Conservation (phyloP, 768 basidiomycete species). For the Podaxis sp. region DNA sequence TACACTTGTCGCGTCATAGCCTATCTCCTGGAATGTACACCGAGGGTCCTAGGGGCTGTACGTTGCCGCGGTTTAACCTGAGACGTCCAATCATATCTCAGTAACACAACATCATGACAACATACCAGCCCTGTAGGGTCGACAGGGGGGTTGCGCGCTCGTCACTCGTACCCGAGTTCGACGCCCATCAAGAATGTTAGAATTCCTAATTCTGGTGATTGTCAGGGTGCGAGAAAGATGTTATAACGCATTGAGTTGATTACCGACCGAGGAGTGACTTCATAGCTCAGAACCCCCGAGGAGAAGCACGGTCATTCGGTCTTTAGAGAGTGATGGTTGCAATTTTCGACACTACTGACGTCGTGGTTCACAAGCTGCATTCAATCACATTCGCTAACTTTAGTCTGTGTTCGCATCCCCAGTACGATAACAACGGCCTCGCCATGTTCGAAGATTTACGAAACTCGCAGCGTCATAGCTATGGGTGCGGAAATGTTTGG, state of each 20-base stretch:
- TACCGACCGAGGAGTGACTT: slow-evolving; percentile 3
- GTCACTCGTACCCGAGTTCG: neutral
- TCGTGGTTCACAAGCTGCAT: neutral
- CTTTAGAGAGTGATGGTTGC: neutral
- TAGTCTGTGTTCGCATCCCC: neutral
- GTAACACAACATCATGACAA: neutral
- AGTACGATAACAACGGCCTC: neutral
- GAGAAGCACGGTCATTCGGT: slow-evolving; percentile 2
- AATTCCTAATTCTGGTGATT: neutral
- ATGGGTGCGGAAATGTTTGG: neutral
- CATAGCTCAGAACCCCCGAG: slow-evolving; percentile 2
- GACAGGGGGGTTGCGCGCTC: neutral
- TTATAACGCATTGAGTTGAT: neutral
- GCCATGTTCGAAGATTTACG: neutral
- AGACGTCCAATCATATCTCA: neutral
- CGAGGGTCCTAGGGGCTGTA: neutral
- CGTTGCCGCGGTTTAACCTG: neutral
- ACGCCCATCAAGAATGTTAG: neutral
- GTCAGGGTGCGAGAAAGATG: slow-evolving; percentile 1
- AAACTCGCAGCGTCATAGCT: neutral
- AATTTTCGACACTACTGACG: neutral
- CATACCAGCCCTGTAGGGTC: neutral
- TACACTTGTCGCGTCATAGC: neutral
- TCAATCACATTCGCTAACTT: neutral
- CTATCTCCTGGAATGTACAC: neutral